A percentile compares a stretch with the other conserved stretches of the same genome.
Evolutionary conservation across 2,329 filamentous ascomycete species (phyloP).

Genomic region (Aspergillus cejpii): DNA sequence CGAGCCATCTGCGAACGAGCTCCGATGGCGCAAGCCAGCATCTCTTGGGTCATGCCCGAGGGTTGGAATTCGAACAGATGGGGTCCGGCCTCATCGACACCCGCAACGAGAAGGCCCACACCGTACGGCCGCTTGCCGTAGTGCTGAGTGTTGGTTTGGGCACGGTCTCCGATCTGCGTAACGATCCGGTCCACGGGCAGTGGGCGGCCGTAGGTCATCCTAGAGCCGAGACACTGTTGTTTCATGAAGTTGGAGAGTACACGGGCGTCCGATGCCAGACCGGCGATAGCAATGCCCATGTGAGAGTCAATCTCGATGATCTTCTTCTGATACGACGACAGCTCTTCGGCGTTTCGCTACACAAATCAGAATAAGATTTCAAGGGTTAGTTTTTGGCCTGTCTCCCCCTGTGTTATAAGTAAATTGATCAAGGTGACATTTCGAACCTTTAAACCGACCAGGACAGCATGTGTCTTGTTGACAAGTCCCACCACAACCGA

Average conservation of each 20-base stretch:
- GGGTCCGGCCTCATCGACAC: constrained; percentile 86
- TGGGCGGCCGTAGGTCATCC: constrained; percentile 89
- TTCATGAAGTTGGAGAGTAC: constrained; percentile 99
- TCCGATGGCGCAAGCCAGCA: constrained; percentile 92
- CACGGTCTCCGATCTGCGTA: constrained; percentile 87
- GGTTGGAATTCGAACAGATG: constrained; percentile 99
- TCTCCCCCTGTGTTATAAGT: background rate
- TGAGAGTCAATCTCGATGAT: constrained; percentile 95
- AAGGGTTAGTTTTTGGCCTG: background rate
- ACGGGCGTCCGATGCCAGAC: constrained; percentile 92
- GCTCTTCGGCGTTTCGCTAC: constrained; percentile 95
- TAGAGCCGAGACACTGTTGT: constrained; percentile 92
- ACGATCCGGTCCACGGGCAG: constrained; percentile 88
- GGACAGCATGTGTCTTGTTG: constrained; percentile 95
- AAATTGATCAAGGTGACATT: constrained; percentile 1
- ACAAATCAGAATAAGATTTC: constrained; percentile 11
- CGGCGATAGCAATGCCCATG: constrained; percentile 89
- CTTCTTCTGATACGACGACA: constrained; percentile 99
- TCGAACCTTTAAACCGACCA: constrained; percentile 88
- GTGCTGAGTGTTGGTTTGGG: constrained; percentile 95
- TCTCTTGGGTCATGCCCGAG: constrained; percentile 91
- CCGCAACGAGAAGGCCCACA: constrained; percentile 84
- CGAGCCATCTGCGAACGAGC: constrained; percentile 95
- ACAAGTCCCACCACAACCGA: constrained; percentile 95
- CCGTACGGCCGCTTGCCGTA: constrained; percentile 96